A percentile compares a stretch with the other conserved stretches of the same genome.
These are phyloP conservation scores for Euphorbia corollata DNA, from an alignment of 441 rosid species.

Conservation along the genomic window DNA sequence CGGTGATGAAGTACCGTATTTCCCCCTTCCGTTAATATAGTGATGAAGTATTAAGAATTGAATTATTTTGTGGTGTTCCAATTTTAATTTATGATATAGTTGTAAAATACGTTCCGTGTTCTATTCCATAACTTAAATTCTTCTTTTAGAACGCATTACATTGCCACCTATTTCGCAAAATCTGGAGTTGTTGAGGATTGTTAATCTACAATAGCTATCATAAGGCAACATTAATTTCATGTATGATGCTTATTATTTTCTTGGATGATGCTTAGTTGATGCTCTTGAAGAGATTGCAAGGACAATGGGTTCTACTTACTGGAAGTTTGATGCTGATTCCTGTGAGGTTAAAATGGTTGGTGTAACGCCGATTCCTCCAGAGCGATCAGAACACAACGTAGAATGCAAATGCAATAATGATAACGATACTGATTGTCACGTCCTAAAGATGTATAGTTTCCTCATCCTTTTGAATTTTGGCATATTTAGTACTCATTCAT, in stretches of 20 bases:
- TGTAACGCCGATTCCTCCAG: conserved; percentile 33
- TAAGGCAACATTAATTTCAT: conserved; percentile 6
- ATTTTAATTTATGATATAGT: neutral
- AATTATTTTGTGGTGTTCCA: neutral
- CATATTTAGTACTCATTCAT: neutral
- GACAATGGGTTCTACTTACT: conserved; percentile 46
- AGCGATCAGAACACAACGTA: conserved; percentile 26
- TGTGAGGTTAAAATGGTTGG: conserved; percentile 46
- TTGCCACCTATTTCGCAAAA: neutral
- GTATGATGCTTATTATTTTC: conserved; percentile 16
- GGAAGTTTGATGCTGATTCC: conserved; percentile 52
- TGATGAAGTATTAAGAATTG: neutral
- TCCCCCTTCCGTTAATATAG: too few species aligned
- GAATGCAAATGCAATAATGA: conserved; percentile 42
- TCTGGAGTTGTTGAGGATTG: too few species aligned
- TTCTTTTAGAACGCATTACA: neutral
- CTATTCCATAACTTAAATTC: neutral
- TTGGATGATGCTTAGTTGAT: conserved; percentile 39
- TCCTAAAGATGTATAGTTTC: conserved; percentile 40
- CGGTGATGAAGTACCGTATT: neutral
- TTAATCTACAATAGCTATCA: neutral
- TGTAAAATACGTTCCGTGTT: neutral
- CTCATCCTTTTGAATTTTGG: conserved; percentile 15
- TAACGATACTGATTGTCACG: conserved; percentile 41
- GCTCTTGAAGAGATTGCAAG: conserved; percentile 45